Evolutionary conservation across 257 asterid genomes (phyloP), one percentile per base, ranked within the genome.

Genomic region (Rehmannia glutinosa): DNA sequence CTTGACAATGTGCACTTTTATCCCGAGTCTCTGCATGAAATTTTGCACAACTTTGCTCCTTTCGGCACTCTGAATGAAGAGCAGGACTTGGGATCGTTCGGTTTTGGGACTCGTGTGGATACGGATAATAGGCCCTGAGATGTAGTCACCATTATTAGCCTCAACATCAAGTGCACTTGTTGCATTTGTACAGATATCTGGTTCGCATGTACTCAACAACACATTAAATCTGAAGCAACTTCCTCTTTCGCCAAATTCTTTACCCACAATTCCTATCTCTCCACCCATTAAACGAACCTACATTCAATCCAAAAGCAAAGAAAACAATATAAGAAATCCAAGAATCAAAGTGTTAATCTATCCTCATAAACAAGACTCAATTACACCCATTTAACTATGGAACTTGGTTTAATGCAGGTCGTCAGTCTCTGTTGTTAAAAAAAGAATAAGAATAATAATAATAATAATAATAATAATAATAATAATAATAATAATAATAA

Each of bases 221-320:
- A 70, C 74, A 30, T 75, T 84, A 51, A 87, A 81, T 58, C 78
- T 76, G 43, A 91, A 88, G 70, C 91, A 87, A 17, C 82, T 85
- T 5, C 95, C 95, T 46, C 49, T 79, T 66, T 83, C 84, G 2
- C 87, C 84, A 16, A 62, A 39, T 32, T 86, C 84, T 57, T 86
- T 88, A 39, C 88, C 92, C 43, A 82, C 70, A 33, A 91, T 82
- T 38, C 73, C 69, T 62, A 88, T 85, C 43, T 88, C 94, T 41
- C 95, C 97, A 1, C 94, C 96, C 92, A 88, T 85, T 49, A 91
- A 58, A 17, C 87, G 84, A 25, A 90, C 92, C 94, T 87, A 49
- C 4, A 20, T 1, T 1, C 51, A 56, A 50, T 6, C 36, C n/a
- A n/a, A n/a, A n/a, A n/a, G n/a, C n/a, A n/a, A 28, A 64, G 49